phyloP scores from a whole-genome alignment of 1,284 basidiomycete genomes.

The Ustilago sp. region DNA sequence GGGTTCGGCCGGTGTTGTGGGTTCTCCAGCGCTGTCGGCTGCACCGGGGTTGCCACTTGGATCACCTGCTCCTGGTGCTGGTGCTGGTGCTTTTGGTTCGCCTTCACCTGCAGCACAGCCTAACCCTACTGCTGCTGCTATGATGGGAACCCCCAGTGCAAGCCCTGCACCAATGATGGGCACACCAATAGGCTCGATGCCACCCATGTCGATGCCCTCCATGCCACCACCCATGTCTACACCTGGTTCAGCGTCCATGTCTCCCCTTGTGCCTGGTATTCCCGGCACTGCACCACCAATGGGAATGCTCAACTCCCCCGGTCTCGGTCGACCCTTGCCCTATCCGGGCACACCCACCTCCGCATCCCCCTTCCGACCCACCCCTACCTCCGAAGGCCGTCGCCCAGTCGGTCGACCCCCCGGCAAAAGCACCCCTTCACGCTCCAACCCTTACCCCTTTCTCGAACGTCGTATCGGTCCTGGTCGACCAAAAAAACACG shows the following conservation, averaged over 20 bases:
- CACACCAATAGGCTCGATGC: constrained; percentile 13
- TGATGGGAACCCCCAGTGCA: constrained; percentile 12
- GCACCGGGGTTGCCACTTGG: constrained; percentile 10
- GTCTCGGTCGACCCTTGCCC: constrained; percentile 29
- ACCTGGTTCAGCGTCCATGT: constrained; percentile 20
- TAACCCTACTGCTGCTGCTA: constrained; percentile 7
- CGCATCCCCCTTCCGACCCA: constrained; percentile 15
- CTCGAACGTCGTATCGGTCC: constrained; percentile 43
- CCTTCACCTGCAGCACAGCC: constrained; percentile 21
- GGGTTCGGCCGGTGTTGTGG: constrained; percentile 29
- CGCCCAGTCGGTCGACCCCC: constrained; percentile 41
- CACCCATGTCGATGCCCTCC: constrained; percentile 29
- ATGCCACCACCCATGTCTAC: constrained; percentile 38
- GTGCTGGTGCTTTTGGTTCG: constrained; percentile 16
- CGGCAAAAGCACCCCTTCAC: constrained; percentile 36
- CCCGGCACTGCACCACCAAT: constrained; percentile 1
- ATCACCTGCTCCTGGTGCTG: constrained; percentile 12
- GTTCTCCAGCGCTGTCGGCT: constrained; percentile 29
- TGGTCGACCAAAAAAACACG: constrained; percentile 49
- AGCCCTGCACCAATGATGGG: constrained; percentile 1
- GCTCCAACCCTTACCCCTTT: constrained; percentile 45
- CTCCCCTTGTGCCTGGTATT: constrained; percentile 23
- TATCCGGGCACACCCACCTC: constrained; percentile 19
- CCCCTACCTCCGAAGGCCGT: constrained; percentile 18
- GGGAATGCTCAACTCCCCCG: constrained; percentile 22